Conservation (phyloP, 2,329 filamentous ascomycete genomes). For the Scytalidium sp. region DNA sequence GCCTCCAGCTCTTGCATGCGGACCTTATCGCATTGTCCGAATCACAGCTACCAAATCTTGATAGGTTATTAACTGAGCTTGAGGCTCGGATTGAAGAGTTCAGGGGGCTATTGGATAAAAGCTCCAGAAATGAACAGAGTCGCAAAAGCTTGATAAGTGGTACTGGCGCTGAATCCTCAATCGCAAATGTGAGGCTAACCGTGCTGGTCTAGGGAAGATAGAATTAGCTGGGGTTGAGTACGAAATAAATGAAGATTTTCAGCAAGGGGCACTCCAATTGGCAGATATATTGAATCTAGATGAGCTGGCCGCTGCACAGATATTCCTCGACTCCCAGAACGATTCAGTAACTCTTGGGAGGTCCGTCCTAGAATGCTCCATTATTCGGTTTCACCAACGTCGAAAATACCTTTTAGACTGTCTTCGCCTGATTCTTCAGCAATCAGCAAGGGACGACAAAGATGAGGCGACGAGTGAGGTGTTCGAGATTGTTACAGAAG, state of each 20-base stretch:
- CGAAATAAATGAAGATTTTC: constrained; percentile 80
- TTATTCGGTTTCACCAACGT: constrained; percentile 85
- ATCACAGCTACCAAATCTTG: constrained; percentile 64
- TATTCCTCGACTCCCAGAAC: constrained; percentile 71
- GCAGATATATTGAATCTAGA: constrained; percentile 89
- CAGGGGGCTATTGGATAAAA: constrained; percentile 70
- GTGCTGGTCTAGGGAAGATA: constrained; percentile 62
- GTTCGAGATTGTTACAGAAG: constrained; percentile 52
- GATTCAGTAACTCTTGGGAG: constrained; percentile 68
- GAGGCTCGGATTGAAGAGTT: constrained; percentile 66
- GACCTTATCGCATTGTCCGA: constrained; percentile 78
- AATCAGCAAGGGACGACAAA: constrained; percentile 32
- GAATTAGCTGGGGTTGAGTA: constrained; percentile 71
- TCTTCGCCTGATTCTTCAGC: constrained; percentile 73
- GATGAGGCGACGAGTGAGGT: constrained; percentile 45
- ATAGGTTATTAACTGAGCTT: constrained; percentile 65
- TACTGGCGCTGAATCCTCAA: constrained; percentile 32
- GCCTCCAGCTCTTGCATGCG: constrained; percentile 80
- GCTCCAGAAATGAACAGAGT: constrained; percentile 70
- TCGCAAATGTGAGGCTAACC: constrained; percentile 14
- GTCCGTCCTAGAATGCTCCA: constrained; percentile 70
- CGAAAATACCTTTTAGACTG: constrained; percentile 81
- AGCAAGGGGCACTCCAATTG: constrained; percentile 75
- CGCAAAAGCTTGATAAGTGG: constrained; percentile 68
- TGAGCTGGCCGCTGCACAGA: constrained; percentile 76